Conservation (phyloP, 2,329 filamentous ascomycete species). For the Talaromyces sp. region DNA sequence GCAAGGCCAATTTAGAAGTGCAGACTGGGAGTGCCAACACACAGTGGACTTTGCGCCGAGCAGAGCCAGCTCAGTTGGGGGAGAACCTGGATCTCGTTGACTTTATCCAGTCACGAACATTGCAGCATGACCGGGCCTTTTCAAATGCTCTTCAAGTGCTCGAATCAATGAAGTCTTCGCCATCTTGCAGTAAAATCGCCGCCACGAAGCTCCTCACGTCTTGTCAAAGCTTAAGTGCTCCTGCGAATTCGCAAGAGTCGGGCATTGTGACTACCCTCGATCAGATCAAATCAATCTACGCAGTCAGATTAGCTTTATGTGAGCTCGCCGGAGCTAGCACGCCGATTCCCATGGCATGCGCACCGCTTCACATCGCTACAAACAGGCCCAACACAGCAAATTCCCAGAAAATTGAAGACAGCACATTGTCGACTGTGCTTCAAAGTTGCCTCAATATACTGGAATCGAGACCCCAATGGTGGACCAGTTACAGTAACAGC, state of each 20-base stretch:
- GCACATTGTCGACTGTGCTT: conserved; percentile 28
- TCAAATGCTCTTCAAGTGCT: conserved; percentile 41
- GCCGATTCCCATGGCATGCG: conserved; percentile 48
- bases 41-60: background rate
- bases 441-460: conserved; percentile 52
- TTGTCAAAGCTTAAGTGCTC: conserved; percentile 46
- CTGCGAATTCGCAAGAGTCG: conserved; percentile 19
- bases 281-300: conserved; percentile 53
- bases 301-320: conserved; percentile 59
- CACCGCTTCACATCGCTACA: conserved; percentile 42
- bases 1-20: background rate
- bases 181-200: conserved; percentile 52
- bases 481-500: conserved; percentile 62
- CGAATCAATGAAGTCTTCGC: conserved; percentile 40
- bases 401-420: conserved; percentile 18
- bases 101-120: conserved; percentile 20
- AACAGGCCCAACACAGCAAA: conserved; percentile 2
- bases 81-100: conserved; percentile 24
- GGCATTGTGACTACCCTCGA: conserved; percentile 34
- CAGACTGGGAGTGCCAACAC: background rate
- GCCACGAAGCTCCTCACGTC: conserved; percentile 49
- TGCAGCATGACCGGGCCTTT: conserved; percentile 33
- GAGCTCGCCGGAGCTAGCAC: conserved; percentile 54
- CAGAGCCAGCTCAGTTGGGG: conserved; percentile 11
- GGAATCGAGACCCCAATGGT: conserved; percentile 53